phyloP scores from a whole-genome alignment of 345 rosid species.

The Moricandia moricandioides region DNA sequence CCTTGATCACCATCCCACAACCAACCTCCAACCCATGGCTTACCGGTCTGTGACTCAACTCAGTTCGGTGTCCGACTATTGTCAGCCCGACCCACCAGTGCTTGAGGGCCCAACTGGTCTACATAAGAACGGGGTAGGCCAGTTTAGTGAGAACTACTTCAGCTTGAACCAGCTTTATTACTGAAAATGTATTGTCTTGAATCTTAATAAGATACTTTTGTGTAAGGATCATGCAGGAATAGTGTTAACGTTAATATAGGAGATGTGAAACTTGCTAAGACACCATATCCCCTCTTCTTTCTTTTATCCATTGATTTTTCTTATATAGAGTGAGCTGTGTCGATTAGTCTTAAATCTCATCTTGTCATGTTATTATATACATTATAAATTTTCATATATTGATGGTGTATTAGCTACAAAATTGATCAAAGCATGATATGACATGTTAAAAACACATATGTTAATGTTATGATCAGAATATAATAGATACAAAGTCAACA shows the following conservation, averaged over 20 bases:
- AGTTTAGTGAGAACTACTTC: slow-evolving; percentile 42
- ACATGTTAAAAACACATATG: too few relatives aligned
- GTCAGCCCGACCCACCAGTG: slow-evolving; percentile 42
- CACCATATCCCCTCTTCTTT: slow-evolving; percentile 6
- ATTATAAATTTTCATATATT: background rate
- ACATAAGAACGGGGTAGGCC: slow-evolving; percentile 34
- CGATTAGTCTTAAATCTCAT: background rate
- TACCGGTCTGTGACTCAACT: slow-evolving; percentile 35
- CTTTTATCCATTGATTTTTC: background rate
- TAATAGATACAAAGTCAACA: too few relatives aligned
- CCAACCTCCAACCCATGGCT: slow-evolving; percentile 34
- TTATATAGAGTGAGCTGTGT: background rate
- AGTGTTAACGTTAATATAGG: slow-evolving; percentile 1
- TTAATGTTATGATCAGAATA: too few relatives aligned
- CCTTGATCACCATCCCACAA: slow-evolving; percentile 37
- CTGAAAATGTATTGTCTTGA: slow-evolving; percentile 31
- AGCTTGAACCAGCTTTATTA: slow-evolving; percentile 44
- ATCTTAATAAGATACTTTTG: background rate
- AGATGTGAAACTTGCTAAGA: slow-evolving; percentile 6
- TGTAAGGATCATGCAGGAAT: background rate
- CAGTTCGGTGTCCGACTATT: slow-evolving; percentile 37
- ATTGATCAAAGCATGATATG: background rate
- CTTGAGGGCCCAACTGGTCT: slow-evolving; percentile 31
- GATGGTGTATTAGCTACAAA: background rate
- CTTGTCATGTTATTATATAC: background rate